Evolutionary conservation across 257 asterid genomes (phyloP), one percentile per base, ranked within the genome.

Genomic region (Apocynum venetum): DNA sequence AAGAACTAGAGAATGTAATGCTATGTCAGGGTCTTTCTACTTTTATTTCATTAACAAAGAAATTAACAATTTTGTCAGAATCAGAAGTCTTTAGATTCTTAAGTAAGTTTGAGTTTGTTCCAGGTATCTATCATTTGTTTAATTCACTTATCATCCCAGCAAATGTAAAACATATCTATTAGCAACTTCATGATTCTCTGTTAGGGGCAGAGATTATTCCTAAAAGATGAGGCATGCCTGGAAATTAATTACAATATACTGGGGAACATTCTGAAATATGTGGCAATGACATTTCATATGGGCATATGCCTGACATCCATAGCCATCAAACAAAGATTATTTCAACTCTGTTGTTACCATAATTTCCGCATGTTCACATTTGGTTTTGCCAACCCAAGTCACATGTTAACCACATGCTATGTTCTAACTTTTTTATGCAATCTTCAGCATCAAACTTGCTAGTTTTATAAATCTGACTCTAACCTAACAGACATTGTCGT

Each of bases 1-100:
- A 64, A 91, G 20, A 78, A 91, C 97, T 94, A 93, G 84, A 80
- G 63, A 55, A 66, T 15, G 44, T 66, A 66, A 66, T 38, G 49
- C 49, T 15, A 6, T 66, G 71, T 66, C 49, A 66, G 48, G 12
- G 47, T 38, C 25, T 6, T 66, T 40, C 4, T 6, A 65, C n/a
- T 63, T 63, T 63, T 13, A 38, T 1, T 7, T 40, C 1, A 40
- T 40, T 66, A 66, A 66, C 71, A 40, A 66, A 40, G 31, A 25
- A 6, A 40, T 14, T 7, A 20, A 40, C 48, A 66, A 1, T 8
- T 59, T 9, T 25, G 1, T 60, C 41, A 59, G 1, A 0, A 59
- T 9, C 38, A 10, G 41, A 59, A 59, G 13, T 8, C 40, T 56
- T 56, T n/a, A 20, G 8, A 6, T 59, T 25, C 38, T 59, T 59